These are phyloP conservation scores for Marchantia polymorpha DNA, from an alignment of 225 moss, liverwort and hornwort genomes.

Conservation along the genomic window DNA sequence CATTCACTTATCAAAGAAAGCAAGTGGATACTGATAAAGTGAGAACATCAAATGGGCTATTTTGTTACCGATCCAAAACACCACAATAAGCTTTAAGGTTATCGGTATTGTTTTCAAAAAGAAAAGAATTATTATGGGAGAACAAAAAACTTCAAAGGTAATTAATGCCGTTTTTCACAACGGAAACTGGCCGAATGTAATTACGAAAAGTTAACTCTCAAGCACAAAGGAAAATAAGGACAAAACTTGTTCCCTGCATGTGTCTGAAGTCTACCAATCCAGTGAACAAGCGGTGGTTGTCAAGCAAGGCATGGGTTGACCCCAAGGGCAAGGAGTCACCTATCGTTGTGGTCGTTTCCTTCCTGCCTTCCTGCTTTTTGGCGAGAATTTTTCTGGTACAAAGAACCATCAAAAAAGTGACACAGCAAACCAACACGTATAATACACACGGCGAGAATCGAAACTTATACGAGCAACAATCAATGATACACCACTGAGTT, in stretches of 20 bases:
- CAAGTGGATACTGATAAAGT: no score
- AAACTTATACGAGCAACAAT: no score
- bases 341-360: neutral
- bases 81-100: neutral
- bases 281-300: neutral
- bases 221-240: neutral
- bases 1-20: no score
- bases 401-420: neutral
- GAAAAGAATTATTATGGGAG: no score
- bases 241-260: neutral
- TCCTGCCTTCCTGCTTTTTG: conserved; percentile 46
- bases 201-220: no score
- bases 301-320: neutral
- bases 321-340: conserved; percentile 11
- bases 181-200: no score
- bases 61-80: neutral
- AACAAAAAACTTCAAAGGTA: no score
- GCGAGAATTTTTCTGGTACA: conserved; percentile 67
- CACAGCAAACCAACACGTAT: conserved; percentile 5
- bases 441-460: no score
- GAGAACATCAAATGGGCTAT: no score
- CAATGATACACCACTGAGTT: no score
- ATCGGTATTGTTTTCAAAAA: no score
- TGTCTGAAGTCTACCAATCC: neutral
- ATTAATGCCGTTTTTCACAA: no score